Base-by-base conservation (phyloP, 2,329 filamentous ascomycete species). In the Sphaerulina vaccinii region DNA sequence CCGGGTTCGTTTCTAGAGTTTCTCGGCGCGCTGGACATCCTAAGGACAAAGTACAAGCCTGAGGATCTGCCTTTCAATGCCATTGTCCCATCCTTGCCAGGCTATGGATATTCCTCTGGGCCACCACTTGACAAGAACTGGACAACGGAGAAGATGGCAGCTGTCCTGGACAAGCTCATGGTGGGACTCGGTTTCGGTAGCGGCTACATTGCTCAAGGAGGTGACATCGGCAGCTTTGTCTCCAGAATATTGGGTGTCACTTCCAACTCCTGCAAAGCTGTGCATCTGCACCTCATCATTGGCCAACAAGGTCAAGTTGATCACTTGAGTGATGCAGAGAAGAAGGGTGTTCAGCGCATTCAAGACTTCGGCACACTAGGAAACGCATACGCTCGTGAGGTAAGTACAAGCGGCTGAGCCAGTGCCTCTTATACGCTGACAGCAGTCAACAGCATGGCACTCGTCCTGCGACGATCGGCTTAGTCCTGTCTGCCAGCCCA, bases 191-290 rank as follows among this genome's bases (percentile, higher is more conserved):
- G 81, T 0, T 80, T 83, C 40, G 70, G 68, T 0, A 54, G 57
- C 1, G 76, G 75, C 2, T 84, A 84, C 55, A 63, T 81, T 6
- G 72, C 73, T 0, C 80, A 83, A 62, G 81, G 81, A 8, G 81
- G 81, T 3, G 81, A 85, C 57, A 68, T 84, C 1, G 78, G 79
- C 2, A 73, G 71, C 37, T 65, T 70, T 21, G 51, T 81, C 3
- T 66, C 72, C 0, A 65, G 77, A 10, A 56, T 71, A 0, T 62
- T 82, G 38, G 73, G 72, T 3, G 68, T 65, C 0, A 65, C 62
- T 1, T 72, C 74, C 40, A 61, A 71, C 0, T 71, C 73, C 39
- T 81, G 78, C 64, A 79, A 77, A 64, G 79, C 72, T 24, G 64
- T 68, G 39, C 61, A 64, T 44, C 33, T 56, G 8, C 51, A 58